Conservation (phyloP, 1,284 basidiomycete genomes). For the Schizophyllum amplum region DNA sequence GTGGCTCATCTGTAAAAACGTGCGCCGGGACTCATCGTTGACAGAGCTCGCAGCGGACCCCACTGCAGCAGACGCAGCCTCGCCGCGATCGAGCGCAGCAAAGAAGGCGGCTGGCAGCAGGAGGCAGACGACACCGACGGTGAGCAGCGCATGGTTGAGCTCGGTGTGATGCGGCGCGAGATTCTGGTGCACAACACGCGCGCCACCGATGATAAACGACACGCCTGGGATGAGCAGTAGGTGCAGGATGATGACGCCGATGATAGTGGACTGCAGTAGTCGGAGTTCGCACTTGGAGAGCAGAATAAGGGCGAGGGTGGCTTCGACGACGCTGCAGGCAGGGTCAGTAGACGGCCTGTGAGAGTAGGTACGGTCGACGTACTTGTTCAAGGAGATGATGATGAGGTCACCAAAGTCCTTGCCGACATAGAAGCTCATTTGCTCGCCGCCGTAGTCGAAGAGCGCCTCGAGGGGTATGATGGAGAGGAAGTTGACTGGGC, state of each 20-base stretch:
- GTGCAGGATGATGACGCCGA: constrained; percentile 45
- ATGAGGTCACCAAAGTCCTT: constrained; percentile 50
- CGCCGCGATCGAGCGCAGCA: constrained; percentile 42
- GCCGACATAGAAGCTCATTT: constrained; percentile 50
- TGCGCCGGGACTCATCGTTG: constrained; percentile 32
- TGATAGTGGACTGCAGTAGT: constrained; percentile 39
- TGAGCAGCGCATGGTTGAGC: constrained; percentile 59
- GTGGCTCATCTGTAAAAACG: constrained; percentile 51
- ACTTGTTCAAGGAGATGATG: constrained; percentile 56
- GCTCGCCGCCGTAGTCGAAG: constrained; percentile 55
- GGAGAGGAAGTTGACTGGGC: constrained; percentile 52
- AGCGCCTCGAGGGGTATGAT: constrained; percentile 49
- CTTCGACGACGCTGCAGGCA: constrained; percentile 42
- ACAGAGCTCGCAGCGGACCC: constrained; percentile 24
- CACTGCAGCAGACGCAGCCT: constrained; percentile 14
- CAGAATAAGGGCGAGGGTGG: constrained; percentile 58
- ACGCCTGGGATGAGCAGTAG: constrained; percentile 43
- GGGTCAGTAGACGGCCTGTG: constrained; percentile 17
- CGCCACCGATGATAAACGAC: constrained; percentile 41
- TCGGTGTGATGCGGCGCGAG: constrained; percentile 44
- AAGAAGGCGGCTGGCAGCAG: constrained; percentile 61
- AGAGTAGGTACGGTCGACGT: too few species aligned
- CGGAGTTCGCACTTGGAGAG: constrained; percentile 53
- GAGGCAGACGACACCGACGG: constrained; percentile 54
- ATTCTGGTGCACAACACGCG: constrained; percentile 34